These are phyloP conservation scores for Ceratobasidium sp. DNA, from an alignment of 1,284 basidiomycete species.

Conservation along the genomic window DNA sequence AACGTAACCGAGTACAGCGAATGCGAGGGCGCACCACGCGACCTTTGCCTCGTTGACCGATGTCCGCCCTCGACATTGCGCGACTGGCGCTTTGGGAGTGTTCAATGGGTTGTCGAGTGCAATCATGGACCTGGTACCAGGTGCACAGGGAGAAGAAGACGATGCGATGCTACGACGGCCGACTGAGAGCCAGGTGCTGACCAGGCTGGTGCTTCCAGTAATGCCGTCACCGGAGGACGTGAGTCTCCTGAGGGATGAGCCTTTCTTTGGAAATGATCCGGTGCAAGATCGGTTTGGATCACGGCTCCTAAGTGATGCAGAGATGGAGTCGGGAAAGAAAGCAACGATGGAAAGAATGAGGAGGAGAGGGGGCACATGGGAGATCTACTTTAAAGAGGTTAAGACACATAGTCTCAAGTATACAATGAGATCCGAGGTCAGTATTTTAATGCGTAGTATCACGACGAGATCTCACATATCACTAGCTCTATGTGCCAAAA, in stretches of 20 bases:
- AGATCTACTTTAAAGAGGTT: neutral
- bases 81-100: conserved; percentile 3
- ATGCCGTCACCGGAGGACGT: neutral
- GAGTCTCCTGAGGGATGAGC: neutral
- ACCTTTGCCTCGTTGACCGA: neutral
- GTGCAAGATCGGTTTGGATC: neutral
- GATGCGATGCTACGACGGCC: conserved; percentile 17
- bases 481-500: neutral
- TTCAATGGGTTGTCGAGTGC: conserved; percentile 34
- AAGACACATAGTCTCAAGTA: neutral
- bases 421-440: conserved; percentile 5
- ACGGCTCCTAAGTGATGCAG: neutral
- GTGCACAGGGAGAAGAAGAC: neutral
- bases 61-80: conserved; percentile 19
- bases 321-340: conserved; percentile 13
- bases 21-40: neutral
- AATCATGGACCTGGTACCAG: neutral
- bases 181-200: neutral
- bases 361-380: conserved; percentile 11
- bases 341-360: neutral
- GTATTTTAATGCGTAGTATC: neutral
- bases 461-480: neutral
- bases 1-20: conserved; percentile 10
- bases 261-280: neutral
- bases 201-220: conserved; percentile 23